Conservation (phyloP, 257 asterid genomes). For the Solanum clarkiae region DNA sequence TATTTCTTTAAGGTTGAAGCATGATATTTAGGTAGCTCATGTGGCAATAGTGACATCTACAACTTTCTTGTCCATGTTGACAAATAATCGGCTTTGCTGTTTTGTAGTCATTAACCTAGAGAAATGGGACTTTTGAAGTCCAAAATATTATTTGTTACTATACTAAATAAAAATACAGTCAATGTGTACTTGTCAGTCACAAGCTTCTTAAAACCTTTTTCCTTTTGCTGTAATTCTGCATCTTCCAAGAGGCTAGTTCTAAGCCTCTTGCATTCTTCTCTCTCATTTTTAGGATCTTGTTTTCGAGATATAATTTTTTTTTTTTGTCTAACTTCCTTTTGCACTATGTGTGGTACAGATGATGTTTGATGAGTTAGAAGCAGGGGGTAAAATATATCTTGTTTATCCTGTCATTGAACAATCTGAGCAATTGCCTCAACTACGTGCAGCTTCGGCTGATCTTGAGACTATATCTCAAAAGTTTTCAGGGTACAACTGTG, state of each 20-base stretch:
- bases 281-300: not conserved
- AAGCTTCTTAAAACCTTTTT: not conserved
- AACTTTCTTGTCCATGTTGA: not conserved
- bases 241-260: not conserved
- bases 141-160: not conserved
- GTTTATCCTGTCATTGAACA: conserved; percentile 82
- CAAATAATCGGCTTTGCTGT: not conserved
- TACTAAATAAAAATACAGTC: not conserved
- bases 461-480: conserved; percentile 46
- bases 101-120: not conserved
- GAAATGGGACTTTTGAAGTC: not conserved
- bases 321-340: not conserved
- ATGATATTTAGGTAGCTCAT: not conserved
- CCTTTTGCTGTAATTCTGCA: not conserved
- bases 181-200: not conserved
- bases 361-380: conserved; percentile 65
- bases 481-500: conserved; percentile 54
- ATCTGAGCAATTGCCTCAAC: conserved; percentile 90
- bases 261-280: not conserved
- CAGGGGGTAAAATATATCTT: conserved; percentile 71
- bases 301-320: not conserved
- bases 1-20: not conserved
- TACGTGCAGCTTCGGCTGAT: conserved; percentile 83
- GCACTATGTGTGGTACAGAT: conserved; percentile 37
- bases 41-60: not conserved